A percentile compares a stretch with the other conserved stretches of the same genome.
Evolutionary conservation across 306 rosid species (phyloP).

Genomic region (Prosopis cineraria): DNA sequence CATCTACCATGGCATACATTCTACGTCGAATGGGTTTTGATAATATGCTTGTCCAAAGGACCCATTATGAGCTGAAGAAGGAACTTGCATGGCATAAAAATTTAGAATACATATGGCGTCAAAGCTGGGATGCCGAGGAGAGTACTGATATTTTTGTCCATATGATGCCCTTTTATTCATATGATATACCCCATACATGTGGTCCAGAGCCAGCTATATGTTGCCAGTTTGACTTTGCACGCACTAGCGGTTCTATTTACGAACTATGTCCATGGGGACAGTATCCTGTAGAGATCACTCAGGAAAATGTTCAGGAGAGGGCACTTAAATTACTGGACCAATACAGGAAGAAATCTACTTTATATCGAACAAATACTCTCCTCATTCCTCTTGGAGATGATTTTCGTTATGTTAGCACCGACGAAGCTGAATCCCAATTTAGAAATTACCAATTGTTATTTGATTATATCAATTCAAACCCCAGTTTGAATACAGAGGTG

Average conservation of each 20-base stretch:
- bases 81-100: conserved; percentile 87
- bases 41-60: conserved; percentile 97
- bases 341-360: conserved; percentile 87
- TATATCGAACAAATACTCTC: conserved; percentile 92
- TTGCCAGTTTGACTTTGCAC: conserved; percentile 98
- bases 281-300: conserved; percentile 71
- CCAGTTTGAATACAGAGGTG: conserved; percentile 80
- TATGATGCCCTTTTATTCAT: conserved; percentile 99
- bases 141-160: conserved; percentile 97
- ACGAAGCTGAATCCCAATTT: conserved; percentile 96
- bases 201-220: conserved; percentile 99
- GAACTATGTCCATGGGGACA: conserved; percentile 88
- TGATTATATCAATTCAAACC: conserved; percentile 85
- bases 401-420: conserved; percentile 77
- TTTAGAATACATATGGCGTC: conserved; percentile 93
- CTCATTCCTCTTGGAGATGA: conserved; percentile 98
- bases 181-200: conserved; percentile 98
- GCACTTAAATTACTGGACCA: conserved; percentile 85
- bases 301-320: conserved; percentile 80
- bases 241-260: conserved; percentile 61
- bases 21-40: conserved; percentile 99
- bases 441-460: conserved; percentile 85
- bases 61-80: conserved; percentile 96
- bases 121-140: conserved; percentile 95
- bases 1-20: conserved; percentile 97